Conservation (phyloP, 1,284 basidiomycete species). For the Rhodotorula sp. region DNA sequence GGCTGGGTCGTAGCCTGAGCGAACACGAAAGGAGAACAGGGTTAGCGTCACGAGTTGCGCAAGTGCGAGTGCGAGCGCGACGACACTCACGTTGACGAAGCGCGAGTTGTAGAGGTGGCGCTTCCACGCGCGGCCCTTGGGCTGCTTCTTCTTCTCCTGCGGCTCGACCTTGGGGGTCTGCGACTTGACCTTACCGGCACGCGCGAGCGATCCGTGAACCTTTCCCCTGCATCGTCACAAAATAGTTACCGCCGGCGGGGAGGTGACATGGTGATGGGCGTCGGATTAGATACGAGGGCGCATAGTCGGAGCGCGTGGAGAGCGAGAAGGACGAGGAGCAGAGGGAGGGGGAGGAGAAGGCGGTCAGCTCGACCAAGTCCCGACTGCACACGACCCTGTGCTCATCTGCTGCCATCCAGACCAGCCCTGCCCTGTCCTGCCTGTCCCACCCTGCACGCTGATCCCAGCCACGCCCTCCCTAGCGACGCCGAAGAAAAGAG, state of each 20-base stretch:
- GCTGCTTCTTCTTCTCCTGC: constrained; percentile 42
- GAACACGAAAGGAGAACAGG: too few relatives aligned
- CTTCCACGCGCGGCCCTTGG: constrained; percentile 39
- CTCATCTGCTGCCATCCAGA: constrained; percentile 12
- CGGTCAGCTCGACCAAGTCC: constrained; percentile 15
- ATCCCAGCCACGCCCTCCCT: neutral
- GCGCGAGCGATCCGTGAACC: constrained; percentile 99
- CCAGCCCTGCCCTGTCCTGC: neutral
- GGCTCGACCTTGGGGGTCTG: constrained; percentile 42
- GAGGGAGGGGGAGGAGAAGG: neutral
- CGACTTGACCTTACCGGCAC: constrained; percentile 80
- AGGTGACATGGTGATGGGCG: neutral
- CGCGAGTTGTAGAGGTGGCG: constrained; percentile 38
- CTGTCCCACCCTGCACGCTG: neutral
- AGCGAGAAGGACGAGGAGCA: neutral
- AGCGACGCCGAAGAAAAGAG: neutral
- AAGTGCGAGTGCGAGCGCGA: constrained; percentile 4
- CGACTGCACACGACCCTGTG: neutral
- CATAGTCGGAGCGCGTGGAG: neutral
- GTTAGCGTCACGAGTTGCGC: neutral
- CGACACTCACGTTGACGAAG: constrained; percentile 14
- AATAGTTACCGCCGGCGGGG: neutral
- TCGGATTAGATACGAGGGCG: neutral
- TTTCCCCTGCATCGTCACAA: constrained; percentile 52
- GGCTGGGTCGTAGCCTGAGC: constrained; percentile 47